Percentiles rank a stretch among this genome's conserved stretches.
Conservation (phyloP, 1,284 basidiomycete genomes). For the Spongiforma sp. region DNA sequence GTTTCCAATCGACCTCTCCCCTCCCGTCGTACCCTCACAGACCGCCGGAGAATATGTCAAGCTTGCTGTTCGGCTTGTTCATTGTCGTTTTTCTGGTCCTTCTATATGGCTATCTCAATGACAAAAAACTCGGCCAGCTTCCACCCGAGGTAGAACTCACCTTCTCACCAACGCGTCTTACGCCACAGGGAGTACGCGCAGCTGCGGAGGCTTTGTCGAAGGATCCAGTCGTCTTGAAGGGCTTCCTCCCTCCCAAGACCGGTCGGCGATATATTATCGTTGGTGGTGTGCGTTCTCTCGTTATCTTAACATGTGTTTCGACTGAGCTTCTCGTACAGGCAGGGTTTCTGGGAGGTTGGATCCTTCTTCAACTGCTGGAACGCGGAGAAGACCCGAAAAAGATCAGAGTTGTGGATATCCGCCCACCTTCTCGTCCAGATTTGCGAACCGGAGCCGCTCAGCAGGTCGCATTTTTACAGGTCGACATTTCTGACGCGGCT, state of each 20-base stretch:
- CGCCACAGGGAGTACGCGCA: conserved; percentile 43
- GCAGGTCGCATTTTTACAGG: conserved; percentile 59
- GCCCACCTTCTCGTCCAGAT: conserved; percentile 57
- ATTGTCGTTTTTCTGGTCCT: conserved; percentile 16
- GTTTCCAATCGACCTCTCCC: neutral
- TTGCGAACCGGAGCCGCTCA: conserved; percentile 52
- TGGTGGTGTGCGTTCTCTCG: conserved; percentile 51
- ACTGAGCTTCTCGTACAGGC: conserved; percentile 45
- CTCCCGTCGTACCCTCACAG: neutral
- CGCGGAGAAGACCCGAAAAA: conserved; percentile 69
- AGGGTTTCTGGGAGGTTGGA: conserved; percentile 79
- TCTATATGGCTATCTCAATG: conserved; percentile 58
- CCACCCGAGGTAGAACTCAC: conserved; percentile 46
- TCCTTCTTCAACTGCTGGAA: conserved; percentile 65
- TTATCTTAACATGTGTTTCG: neutral
- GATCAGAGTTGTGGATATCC: conserved; percentile 73
- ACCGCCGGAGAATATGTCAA: conserved; percentile 19
- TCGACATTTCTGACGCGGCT: conserved; percentile 58
- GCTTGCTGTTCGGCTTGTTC: conserved; percentile 9
- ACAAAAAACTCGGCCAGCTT: conserved; percentile 50
- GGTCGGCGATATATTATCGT: conserved; percentile 61
- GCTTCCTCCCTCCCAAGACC: conserved; percentile 53
- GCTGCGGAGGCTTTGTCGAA: conserved; percentile 42
- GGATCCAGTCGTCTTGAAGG: conserved; percentile 36
- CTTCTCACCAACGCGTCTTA: conserved; percentile 54